Percentiles rank a stretch among this genome's conserved stretches.
Evolutionary conservation across 176 grass and related monocot species (phyloP).

Genomic region (Triticum urartu): DNA sequence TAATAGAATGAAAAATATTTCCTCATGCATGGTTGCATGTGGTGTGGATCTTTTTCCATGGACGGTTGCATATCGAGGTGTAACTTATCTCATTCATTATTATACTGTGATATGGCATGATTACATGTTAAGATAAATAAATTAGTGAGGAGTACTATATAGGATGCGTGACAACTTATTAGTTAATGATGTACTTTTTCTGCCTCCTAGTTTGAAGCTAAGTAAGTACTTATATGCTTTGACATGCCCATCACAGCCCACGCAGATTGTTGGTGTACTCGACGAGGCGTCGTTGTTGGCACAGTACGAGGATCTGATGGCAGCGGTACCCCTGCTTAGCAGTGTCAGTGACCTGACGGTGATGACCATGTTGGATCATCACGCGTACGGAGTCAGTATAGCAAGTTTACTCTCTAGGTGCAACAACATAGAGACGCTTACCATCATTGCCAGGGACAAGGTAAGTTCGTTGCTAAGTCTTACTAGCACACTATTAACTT

Average conservation of each 20-base stretch:
- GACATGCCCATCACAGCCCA: neutral
- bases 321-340: neutral
- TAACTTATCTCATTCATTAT: too few species aligned
- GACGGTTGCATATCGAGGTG: too few species aligned
- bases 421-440: neutral
- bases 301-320: neutral
- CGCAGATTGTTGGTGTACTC: neutral
- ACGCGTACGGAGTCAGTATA: conserved; percentile 1
- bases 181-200: too few species aligned
- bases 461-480: neutral
- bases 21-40: too few species aligned
- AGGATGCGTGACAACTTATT: too few species aligned
- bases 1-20: too few species aligned
- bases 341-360: neutral
- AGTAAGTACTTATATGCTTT: neutral
- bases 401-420: neutral
- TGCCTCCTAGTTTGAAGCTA: neutral
- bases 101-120: too few species aligned
- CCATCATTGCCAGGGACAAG: neutral
- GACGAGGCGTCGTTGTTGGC: neutral
- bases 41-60: too few species aligned
- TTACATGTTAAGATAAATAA: too few species aligned
- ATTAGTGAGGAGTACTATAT: too few species aligned
- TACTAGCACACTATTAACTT: neutral
- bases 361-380: neutral